Percentiles rank a stretch among this genome's conserved stretches.
phyloP scores from a whole-genome alignment of 2,329 filamentous ascomycete genomes.

The Hirsutella thompsonii region DNA sequence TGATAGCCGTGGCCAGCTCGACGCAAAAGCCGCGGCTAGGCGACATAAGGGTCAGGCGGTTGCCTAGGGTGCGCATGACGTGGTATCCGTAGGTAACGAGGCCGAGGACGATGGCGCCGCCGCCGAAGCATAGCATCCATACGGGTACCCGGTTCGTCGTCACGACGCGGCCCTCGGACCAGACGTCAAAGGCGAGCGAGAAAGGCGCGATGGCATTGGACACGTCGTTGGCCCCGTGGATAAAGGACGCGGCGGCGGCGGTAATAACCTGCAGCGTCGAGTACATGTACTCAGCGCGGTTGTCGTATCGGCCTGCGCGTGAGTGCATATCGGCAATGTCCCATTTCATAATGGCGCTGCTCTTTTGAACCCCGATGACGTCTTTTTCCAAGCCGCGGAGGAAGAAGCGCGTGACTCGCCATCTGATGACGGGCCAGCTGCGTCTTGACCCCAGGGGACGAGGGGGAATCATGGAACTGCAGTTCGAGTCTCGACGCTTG shows the following conservation, averaged over 20 bases:
- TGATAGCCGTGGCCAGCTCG: slow-evolving; percentile 37
- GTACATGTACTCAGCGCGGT: slow-evolving; percentile 47
- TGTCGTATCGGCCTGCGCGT: slow-evolving; percentile 35
- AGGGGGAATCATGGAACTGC: slow-evolving; percentile 13
- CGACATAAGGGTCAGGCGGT: slow-evolving; percentile 41
- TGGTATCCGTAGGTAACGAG: slow-evolving; percentile 50
- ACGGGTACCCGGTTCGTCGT: slow-evolving; percentile 27
- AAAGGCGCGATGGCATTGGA: slow-evolving; percentile 38
- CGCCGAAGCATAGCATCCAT: slow-evolving; percentile 37
- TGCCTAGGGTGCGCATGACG: slow-evolving; percentile 45
- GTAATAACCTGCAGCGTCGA: slow-evolving; percentile 48
- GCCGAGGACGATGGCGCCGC: slow-evolving; percentile 38
- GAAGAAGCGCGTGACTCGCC: slow-evolving; percentile 25
- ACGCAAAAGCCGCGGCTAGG: slow-evolving; percentile 38
- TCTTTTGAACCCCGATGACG: slow-evolving; percentile 30
- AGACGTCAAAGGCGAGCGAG: slow-evolving; percentile 38
- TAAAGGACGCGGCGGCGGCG: slow-evolving; percentile 49
- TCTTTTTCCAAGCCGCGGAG: slow-evolving; percentile 36
- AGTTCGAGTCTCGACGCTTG: slow-evolving; percentile 5
- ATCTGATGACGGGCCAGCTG: slow-evolving; percentile 24
- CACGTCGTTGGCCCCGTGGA: slow-evolving; percentile 52
- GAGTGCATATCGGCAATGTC: slow-evolving; percentile 35
- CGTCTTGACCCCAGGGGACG: slow-evolving; percentile 26
- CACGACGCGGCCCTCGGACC: slow-evolving; percentile 25
- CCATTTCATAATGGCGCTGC: slow-evolving; percentile 32